These are phyloP conservation scores for Pseudisothecium myosuroides DNA, from an alignment of 225 moss, liverwort and hornwort genomes.

Conservation along the genomic window DNA sequence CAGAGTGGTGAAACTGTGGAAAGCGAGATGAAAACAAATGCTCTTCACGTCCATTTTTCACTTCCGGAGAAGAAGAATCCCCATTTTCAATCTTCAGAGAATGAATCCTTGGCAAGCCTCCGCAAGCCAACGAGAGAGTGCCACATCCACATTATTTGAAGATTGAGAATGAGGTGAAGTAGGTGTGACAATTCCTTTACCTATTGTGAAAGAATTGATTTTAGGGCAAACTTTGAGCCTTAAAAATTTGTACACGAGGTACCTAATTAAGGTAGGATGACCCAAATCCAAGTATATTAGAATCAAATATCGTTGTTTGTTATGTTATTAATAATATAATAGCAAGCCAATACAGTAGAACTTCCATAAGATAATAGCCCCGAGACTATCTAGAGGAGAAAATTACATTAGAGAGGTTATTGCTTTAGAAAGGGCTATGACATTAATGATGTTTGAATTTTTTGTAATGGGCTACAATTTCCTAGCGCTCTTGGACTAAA, in stretches of 20 bases:
- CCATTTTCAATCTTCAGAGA: neutral
- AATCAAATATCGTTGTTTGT: neutral
- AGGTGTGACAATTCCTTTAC: neutral
- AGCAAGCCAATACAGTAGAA: too few relatives aligned
- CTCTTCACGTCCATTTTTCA: neutral
- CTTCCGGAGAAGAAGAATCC: neutral
- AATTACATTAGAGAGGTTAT: too few relatives aligned
- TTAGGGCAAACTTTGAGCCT: neutral
- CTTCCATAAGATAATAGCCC: too few relatives aligned
- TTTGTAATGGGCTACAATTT: too few relatives aligned
- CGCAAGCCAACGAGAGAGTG: neutral
- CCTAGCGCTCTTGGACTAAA: too few relatives aligned
- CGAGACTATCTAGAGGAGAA: too few relatives aligned
- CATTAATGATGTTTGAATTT: too few relatives aligned
- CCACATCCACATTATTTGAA: neutral
- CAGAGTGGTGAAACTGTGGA: accelerated
- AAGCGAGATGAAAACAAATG: neutral
- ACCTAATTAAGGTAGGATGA: too few relatives aligned
- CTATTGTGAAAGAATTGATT: neutral
- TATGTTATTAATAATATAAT: too few relatives aligned
- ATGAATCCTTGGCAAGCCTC: neutral
- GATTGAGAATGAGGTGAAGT: neutral
- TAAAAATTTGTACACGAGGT: neutral
- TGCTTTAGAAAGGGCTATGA: too few relatives aligned
- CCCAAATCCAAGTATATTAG: too few relatives aligned